Evolutionary conservation across 2,329 filamentous ascomycete genomes (phyloP).

Genomic region (Aspergillus eucalypticola): DNA sequence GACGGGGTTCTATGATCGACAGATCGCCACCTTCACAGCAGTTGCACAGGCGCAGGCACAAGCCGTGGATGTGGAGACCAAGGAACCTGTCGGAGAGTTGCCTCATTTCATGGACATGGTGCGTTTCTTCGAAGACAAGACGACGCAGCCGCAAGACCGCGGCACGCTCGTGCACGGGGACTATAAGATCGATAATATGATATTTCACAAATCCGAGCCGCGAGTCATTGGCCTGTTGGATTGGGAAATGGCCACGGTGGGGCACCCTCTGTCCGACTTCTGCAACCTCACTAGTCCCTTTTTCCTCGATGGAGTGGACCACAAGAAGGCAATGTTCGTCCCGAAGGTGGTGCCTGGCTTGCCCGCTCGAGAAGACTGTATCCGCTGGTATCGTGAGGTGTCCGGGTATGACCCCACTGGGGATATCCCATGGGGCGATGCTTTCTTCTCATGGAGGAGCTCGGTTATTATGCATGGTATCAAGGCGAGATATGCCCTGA

Average conservation of each 20-base stretch:
- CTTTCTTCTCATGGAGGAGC: slow-evolving; percentile 61
- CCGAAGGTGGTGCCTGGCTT: slow-evolving; percentile 67
- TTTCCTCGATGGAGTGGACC: slow-evolving; percentile 36
- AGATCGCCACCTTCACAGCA: slow-evolving; percentile 77
- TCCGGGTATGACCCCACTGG: slow-evolving; percentile 70
- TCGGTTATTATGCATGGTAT: slow-evolving; percentile 81
- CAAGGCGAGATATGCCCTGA: slow-evolving; percentile 76
- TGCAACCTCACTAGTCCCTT: slow-evolving; percentile 67
- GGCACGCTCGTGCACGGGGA: slow-evolving; percentile 86
- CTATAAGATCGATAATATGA: slow-evolving; percentile 90
- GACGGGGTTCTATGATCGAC: slow-evolving; percentile 78
- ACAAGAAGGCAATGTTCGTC: slow-evolving; percentile 55
- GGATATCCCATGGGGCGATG: slow-evolving; percentile 63
- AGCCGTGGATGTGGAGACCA: slow-evolving; percentile 74
- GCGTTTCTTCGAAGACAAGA: slow-evolving; percentile 70
- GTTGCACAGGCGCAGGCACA: slow-evolving; percentile 77
- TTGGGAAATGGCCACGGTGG: slow-evolving; percentile 98
- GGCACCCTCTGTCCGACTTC: slow-evolving; percentile 91
- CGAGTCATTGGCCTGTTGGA: slow-evolving; percentile 90
- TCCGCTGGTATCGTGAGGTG: slow-evolving; percentile 67
- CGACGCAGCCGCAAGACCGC: slow-evolving; percentile 72
- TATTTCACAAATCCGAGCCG: slow-evolving; percentile 86
- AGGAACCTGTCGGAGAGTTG: slow-evolving; percentile 74
- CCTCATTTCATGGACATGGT: slow-evolving; percentile 82
- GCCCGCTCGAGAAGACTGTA: slow-evolving; percentile 58